Conservation (phyloP, 257 asterid genomes). For the Nicotiana sylvestris region DNA sequence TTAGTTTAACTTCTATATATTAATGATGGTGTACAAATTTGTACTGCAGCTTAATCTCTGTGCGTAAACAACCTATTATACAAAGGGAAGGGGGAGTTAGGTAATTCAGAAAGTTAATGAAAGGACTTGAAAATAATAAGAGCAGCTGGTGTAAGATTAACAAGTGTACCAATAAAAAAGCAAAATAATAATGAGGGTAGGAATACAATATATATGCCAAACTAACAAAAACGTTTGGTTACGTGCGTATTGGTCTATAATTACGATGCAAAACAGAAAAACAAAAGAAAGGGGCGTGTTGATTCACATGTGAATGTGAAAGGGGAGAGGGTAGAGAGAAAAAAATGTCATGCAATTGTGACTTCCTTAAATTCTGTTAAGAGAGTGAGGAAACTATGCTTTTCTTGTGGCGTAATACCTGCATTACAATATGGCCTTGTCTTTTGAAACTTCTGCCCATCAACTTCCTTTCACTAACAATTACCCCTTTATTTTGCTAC, state of each 20-base stretch:
- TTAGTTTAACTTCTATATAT: no score
- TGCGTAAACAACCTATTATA: no score
- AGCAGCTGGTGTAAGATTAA: not conserved
- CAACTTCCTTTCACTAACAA: not conserved
- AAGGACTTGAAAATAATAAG: not conserved
- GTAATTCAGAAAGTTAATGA: not conserved
- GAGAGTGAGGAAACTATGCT: constrained; percentile 21
- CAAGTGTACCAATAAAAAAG: not conserved
- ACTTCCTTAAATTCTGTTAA: constrained; percentile 30
- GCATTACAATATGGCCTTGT: constrained; percentile 17
- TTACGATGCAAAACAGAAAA: constrained; percentile 21
- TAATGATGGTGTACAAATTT: no score
- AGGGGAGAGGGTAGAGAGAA: not conserved
- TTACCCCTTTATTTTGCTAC: no score
- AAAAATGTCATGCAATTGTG: constrained; percentile 30
- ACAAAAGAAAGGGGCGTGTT: not conserved
- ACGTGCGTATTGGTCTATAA: constrained; percentile 10
- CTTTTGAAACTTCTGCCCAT: constrained; percentile 9
- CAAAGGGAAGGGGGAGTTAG: not conserved
- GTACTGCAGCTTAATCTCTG: no score
- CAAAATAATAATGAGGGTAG: not conserved
- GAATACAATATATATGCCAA: constrained; percentile 6
- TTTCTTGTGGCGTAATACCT: constrained; percentile 35
- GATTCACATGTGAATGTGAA: constrained; percentile 17
- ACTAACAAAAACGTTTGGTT: constrained; percentile 4